phyloP scores from a whole-genome alignment of 257 asterid genomes.

The Solanum bulbocastanum region DNA sequence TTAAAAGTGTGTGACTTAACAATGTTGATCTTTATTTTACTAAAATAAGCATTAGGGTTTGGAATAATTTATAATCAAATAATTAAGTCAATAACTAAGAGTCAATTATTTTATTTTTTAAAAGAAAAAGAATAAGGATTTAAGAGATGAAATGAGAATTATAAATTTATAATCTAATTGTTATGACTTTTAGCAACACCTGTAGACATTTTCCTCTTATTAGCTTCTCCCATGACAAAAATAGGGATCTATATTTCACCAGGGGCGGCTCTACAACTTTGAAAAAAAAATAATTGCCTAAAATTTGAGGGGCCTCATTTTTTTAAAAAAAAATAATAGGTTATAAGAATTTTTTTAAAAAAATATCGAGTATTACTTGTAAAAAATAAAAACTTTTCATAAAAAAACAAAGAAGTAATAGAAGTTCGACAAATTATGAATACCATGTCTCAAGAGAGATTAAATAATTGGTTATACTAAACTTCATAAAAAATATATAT shows the following conservation, averaged over 20 bases:
- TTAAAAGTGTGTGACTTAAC: background rate
- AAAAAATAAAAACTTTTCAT: no score
- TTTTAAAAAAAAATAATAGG: no score
- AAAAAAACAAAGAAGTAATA: no score
- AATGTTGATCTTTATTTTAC: background rate
- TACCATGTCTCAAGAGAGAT: no score
- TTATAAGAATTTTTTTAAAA: no score
- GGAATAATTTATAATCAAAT: background rate
- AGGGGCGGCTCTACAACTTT: no score
- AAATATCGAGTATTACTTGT: no score
- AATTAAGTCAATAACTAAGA: background rate
- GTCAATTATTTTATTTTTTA: background rate
- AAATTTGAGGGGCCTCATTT: no score
- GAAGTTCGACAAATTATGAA: no score
- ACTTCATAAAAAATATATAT: no score
- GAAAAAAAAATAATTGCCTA: no score
- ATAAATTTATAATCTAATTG: background rate
- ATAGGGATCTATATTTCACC: background rate
- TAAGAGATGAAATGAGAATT: background rate
- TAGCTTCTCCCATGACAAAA: background rate
- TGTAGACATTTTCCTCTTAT: background rate
- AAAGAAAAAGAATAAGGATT: background rate
- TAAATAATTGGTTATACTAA: no score
- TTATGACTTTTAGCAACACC: background rate
- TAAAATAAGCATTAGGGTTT: background rate